phyloP scores from a whole-genome alignment of 345 rosid species.

The Pelargonium nanum region DNA sequence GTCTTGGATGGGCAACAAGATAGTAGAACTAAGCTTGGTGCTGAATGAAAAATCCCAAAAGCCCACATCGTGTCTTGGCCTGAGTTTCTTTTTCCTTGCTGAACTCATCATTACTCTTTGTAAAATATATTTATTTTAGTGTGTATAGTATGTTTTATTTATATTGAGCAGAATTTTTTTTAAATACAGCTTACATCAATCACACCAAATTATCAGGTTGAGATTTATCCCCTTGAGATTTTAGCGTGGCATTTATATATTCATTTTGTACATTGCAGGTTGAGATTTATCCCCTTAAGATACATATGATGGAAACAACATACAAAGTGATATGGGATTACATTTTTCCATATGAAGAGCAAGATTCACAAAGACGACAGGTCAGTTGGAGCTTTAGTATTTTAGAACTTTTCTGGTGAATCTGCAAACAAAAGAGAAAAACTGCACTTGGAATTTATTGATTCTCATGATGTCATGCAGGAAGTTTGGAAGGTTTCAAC shows the following conservation, averaged over 20 bases:
- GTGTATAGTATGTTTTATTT: background rate
- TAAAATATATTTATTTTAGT: background rate
- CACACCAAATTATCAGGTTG: constrained; percentile 39
- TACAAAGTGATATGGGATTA: constrained; percentile 97
- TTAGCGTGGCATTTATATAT: no score
- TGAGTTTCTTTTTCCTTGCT: background rate
- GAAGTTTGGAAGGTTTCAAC: constrained; percentile 96
- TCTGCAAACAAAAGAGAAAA: no score
- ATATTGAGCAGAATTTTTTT: no score
- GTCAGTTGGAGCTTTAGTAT: constrained; percentile 22
- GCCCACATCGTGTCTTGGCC: background rate
- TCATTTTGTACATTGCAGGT: background rate
- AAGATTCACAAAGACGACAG: constrained; percentile 95
- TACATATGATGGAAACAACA: constrained; percentile 95
- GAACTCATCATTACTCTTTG: background rate
- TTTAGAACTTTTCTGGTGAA: background rate
- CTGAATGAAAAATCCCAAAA: background rate
- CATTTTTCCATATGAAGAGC: constrained; percentile 94
- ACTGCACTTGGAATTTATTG: constrained; percentile 1
- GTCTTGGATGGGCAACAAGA: background rate
- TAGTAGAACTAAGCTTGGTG: background rate
- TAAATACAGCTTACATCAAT: background rate
- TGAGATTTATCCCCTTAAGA: constrained; percentile 73
- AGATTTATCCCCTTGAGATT: no score
- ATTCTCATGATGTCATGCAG: constrained; percentile 32